phyloP scores from a whole-genome alignment of 805 yeast species.

The Yarrowia alimentaria region DNA sequence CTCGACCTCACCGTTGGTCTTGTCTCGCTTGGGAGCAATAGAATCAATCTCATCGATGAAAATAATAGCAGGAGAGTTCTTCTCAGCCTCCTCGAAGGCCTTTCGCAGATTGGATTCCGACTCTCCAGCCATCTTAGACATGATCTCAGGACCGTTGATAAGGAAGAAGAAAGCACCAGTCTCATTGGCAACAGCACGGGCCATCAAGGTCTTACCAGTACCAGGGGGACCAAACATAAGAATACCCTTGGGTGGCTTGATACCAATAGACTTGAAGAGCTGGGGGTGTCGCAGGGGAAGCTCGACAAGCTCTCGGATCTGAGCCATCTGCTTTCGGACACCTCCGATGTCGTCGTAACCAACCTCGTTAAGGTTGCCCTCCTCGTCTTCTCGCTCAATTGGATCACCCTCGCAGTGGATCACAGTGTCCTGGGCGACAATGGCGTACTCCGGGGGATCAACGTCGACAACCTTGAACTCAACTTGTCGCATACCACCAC shows the following conservation, averaged over 20 bases:
- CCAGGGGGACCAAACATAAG: constrained; percentile 97
- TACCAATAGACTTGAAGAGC: constrained; percentile 95
- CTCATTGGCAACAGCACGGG: constrained; percentile 99
- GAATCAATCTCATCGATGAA: constrained; percentile 99
- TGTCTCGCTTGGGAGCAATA: constrained; percentile 99
- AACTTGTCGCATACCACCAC: constrained; percentile 99
- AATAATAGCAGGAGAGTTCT: constrained; percentile 95
- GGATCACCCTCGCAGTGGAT: constrained; percentile 99
- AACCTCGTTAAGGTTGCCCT: constrained; percentile 91
- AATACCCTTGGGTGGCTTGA: constrained; percentile 98
- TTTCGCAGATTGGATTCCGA: constrained; percentile 94
- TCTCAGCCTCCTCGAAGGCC: constrained; percentile 99
- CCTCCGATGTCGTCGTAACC: constrained; percentile 99
- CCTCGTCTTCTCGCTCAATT: constrained; percentile 96
- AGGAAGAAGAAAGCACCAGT: constrained; percentile 98
- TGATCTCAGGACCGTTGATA: constrained; percentile 98
- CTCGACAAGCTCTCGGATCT: constrained; percentile 97
- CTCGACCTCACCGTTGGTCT: constrained; percentile 99
- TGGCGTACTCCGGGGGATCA: constrained; percentile 95
- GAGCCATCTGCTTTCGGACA: constrained; percentile 99
- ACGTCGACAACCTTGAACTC: constrained; percentile 98
- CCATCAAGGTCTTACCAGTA: constrained; percentile 99
- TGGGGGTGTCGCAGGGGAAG: constrained; percentile 98
- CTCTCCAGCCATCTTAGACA: constrained; percentile 99
- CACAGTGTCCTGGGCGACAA: constrained; percentile 96